These are phyloP conservation scores for Neofusicoccum cordaticola DNA, from an alignment of 2,329 filamentous ascomycete genomes.

Conservation along the genomic window DNA sequence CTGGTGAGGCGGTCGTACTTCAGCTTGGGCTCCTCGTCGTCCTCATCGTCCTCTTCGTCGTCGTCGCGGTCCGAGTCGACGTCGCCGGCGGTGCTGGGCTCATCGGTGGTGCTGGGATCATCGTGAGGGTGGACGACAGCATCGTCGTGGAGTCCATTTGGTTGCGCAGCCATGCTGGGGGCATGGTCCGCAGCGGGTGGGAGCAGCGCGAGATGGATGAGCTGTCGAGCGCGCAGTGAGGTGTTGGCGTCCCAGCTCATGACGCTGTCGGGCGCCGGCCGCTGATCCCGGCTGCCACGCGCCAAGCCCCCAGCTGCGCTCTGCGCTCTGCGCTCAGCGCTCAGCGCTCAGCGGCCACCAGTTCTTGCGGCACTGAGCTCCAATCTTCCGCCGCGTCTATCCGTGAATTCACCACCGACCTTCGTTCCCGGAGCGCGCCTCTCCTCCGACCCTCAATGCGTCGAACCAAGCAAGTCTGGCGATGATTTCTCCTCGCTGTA, in stretches of 20 bases:
- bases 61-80: conserved; percentile 13
- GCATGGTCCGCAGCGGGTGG: conserved; percentile 34
- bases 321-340: too few relatives aligned
- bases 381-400: not conserved
- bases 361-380: not conserved
- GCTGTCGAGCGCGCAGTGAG: conserved; percentile 3
- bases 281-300: conserved; percentile 6
- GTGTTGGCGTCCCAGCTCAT: conserved; percentile 10
- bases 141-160: conserved; percentile 33
- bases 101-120: conserved; percentile 23
- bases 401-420: not conserved
- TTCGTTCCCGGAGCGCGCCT: not conserved
- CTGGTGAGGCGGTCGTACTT: conserved; percentile 89
- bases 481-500: conserved; percentile 27
- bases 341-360: not conserved
- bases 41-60: conserved; percentile 72
- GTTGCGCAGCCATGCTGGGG: conserved; percentile 41
- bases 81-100: conserved; percentile 23
- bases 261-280: not conserved
- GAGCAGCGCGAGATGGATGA: conserved; percentile 10
- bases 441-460: not conserved
- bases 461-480: conserved; percentile 18
- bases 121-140: conserved; percentile 55
- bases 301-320: not conserved
- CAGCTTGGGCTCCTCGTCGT: conserved; percentile 89